Percentiles rank a stretch among this genome's conserved stretches.
These are phyloP conservation scores for Verbena officinalis DNA, from an alignment of 257 asterid species.

Conservation along the genomic window DNA sequence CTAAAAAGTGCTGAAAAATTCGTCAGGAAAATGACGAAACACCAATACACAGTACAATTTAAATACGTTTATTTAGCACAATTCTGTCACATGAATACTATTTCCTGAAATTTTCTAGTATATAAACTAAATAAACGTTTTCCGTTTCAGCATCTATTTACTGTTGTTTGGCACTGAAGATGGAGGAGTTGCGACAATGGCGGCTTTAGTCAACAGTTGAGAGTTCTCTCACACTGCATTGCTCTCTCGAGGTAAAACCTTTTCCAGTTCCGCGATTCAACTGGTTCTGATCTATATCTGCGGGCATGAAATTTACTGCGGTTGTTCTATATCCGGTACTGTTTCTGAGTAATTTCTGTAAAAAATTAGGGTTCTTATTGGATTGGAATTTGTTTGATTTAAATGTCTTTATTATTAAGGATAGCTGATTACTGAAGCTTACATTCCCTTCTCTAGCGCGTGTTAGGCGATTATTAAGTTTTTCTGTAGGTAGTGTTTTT, in stretches of 20 bases:
- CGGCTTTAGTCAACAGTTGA: conserved; percentile 37
- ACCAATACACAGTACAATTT: no score
- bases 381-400: background rate
- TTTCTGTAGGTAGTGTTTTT: conserved; percentile 8
- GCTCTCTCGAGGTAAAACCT: conserved; percentile 23
- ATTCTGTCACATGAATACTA: no score
- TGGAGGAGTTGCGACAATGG: conserved; percentile 43
- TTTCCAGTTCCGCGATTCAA: background rate
- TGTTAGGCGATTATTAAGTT: background rate
- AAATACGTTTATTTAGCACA: no score
- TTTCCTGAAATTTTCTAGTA: background rate
- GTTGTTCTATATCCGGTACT: conserved; percentile 4
- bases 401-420: background rate
- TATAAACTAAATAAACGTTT: background rate
- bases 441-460: conserved; percentile 1
- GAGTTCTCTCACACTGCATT: conserved; percentile 34
- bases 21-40: no score
- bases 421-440: background rate
- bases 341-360: conserved; percentile 7
- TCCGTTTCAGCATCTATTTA: conserved; percentile 12
- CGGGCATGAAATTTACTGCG: background rate
- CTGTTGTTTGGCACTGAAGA: conserved; percentile 12
- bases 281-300: conserved; percentile 24
- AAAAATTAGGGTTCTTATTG: conserved; percentile 40
- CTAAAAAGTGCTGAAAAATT: no score